Evolutionary conservation across 1,139 yeast species (phyloP).

Genomic region (Schizosaccharomyces versatilis): DNA sequence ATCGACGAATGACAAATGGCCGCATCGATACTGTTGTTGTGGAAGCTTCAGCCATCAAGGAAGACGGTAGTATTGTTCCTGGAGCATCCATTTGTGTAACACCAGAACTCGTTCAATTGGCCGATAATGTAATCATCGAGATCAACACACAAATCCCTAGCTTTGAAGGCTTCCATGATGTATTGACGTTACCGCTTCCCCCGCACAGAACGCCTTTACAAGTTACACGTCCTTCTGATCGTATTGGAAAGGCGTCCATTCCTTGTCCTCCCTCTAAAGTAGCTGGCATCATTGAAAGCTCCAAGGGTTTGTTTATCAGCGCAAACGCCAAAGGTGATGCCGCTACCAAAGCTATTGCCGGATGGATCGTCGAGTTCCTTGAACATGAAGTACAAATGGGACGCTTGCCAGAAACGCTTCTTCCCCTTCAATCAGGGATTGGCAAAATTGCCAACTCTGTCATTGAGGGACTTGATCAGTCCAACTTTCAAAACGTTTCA

Average conservation of each 20-base stretch:
- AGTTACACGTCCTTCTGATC: slow-evolving; percentile 22
- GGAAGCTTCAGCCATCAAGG: slow-evolving; percentile 92
- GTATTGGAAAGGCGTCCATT: slow-evolving; percentile 47
- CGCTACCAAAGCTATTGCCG: slow-evolving; percentile 56
- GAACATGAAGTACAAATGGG: slow-evolving; percentile 75
- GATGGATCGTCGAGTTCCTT: slow-evolving; percentile 67
- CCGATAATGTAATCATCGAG: slow-evolving; percentile 79
- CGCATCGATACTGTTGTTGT: slow-evolving; percentile 69
- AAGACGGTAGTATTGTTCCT: slow-evolving; percentile 77
- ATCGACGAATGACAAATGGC: slow-evolving; percentile 24
- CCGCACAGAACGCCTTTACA: slow-evolving; percentile 39
- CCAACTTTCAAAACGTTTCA: slow-evolving; percentile 61
- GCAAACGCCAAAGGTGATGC: slow-evolving; percentile 75
- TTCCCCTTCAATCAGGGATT: slow-evolving; percentile 90
- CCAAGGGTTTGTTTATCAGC: slow-evolving; percentile 53
- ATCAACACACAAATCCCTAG: slow-evolving; percentile 83
- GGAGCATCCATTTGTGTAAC: slow-evolving; percentile 97
- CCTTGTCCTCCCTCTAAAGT: slow-evolving; percentile 79
- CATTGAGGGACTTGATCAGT: slow-evolving; percentile 77
- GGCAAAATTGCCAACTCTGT: slow-evolving; percentile 97
- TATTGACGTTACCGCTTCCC: slow-evolving; percentile 75
- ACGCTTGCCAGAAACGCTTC: slow-evolving; percentile 76
- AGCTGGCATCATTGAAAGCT: slow-evolving; percentile 75
- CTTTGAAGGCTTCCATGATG: slow-evolving; percentile 88
- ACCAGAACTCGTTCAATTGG: slow-evolving; percentile 68